These are phyloP conservation scores for Teratosphaeriaceae sp. DNA, from an alignment of 2,329 filamentous ascomycete species.

Conservation along the genomic window DNA sequence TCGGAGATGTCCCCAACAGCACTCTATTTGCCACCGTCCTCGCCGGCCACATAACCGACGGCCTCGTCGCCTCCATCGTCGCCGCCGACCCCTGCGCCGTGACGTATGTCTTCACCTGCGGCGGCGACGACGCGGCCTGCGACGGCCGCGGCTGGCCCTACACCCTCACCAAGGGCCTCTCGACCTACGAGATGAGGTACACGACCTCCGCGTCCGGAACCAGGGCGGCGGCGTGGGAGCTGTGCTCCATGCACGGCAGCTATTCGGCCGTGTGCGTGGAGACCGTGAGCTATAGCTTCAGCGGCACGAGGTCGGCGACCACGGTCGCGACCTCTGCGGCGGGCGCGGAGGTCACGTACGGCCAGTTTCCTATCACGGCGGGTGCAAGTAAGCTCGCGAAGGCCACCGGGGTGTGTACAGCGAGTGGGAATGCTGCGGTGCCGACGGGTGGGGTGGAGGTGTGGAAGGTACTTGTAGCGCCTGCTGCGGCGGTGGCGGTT, in stretches of 20 bases:
- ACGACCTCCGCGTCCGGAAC: conserved; percentile 3
- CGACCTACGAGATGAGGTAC: neutral
- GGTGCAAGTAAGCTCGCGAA: conserved; percentile 3
- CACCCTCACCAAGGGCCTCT: conserved; percentile 3
- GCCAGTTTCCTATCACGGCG: conserved; percentile 7
- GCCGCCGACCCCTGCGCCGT: conserved; percentile 4
- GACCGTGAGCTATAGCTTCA: neutral
- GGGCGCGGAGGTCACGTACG: conserved; percentile 1
- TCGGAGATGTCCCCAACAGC: neutral
- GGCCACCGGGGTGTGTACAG: conserved; percentile 3
- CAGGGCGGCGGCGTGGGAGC: neutral
- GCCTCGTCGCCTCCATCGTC: conserved; percentile 6
- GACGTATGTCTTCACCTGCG: conserved; percentile 5
- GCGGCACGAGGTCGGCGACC: neutral
- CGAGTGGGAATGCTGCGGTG: conserved; percentile 2
- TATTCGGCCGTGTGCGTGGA: conserved; percentile 1
- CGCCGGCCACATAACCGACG: neutral
- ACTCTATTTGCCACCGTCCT: neutral
- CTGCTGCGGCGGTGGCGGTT: conserved; percentile 7
- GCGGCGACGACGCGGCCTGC: neutral
- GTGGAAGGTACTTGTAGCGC: conserved; percentile 7
- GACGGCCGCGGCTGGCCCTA: neutral
- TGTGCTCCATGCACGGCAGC: conserved; percentile 1
- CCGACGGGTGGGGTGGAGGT: conserved; percentile 1
- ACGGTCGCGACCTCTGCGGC: neutral